Evolutionary conservation across 768 basidiomycete species (phyloP).

Genomic region (Suillus ampliporus): DNA sequence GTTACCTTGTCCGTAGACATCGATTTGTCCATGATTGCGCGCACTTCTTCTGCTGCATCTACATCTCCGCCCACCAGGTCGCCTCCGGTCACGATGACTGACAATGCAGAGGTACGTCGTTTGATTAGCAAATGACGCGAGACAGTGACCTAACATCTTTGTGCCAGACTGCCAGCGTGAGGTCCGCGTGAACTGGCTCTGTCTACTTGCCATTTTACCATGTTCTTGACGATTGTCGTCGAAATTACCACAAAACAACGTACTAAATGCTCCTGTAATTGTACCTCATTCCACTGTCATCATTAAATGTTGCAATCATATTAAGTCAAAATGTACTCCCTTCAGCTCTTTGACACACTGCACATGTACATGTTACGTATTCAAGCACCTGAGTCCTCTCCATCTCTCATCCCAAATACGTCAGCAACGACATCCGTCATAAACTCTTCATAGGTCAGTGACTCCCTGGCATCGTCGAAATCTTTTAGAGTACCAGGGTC

Average conservation of each 20-base stretch:
- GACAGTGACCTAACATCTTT: neutral
- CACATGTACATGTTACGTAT: neutral
- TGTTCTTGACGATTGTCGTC: neutral
- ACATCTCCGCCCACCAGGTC: constrained; percentile 47
- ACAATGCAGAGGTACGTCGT: constrained; percentile 26
- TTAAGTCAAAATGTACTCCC: constrained; percentile 2
- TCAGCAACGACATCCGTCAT: constrained; percentile 7
- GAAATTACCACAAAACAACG: constrained; percentile 1
- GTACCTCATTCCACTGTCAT: constrained; percentile 1
- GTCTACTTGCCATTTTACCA: neutral
- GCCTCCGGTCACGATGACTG: constrained; percentile 10
- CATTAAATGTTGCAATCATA: neutral
- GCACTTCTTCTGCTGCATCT: constrained; percentile 77
- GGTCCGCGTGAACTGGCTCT: neutral
- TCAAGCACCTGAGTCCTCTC: neutral
- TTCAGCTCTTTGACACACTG: neutral
- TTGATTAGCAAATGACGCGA: neutral
- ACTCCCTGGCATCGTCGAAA: neutral
- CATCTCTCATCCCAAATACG: constrained; percentile 4
- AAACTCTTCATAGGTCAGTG: constrained; percentile 6
- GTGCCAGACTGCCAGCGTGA: constrained; percentile 10
- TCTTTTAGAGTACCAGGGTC: constrained; percentile 8
- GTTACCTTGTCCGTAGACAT: constrained; percentile 33
- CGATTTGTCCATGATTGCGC: constrained; percentile 81
- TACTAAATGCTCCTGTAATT: constrained; percentile 5